These are phyloP conservation scores for Kwoniella sp. DNA, from an alignment of 768 basidiomycete species.

Conservation along the genomic window DNA sequence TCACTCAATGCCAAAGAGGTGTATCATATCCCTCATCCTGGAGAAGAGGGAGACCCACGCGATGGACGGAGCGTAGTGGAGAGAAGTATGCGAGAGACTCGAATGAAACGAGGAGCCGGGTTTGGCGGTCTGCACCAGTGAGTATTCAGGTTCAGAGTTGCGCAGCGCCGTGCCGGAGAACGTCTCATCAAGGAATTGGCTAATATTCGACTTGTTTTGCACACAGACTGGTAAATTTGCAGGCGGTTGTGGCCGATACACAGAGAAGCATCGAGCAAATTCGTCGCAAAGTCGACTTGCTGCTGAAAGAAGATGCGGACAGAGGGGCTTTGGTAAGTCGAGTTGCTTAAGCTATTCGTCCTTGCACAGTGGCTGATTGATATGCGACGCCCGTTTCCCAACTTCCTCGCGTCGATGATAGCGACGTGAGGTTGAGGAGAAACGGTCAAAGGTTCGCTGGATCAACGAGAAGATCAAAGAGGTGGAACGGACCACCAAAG, in stretches of 20 bases:
- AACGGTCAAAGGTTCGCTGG: conserved; percentile 63
- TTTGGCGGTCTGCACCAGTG: conserved; percentile 64
- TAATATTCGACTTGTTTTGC: background rate
- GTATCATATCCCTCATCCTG: conserved; percentile 27
- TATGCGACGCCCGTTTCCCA: too few species aligned
- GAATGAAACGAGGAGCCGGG: conserved; percentile 54
- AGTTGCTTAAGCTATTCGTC: too few species aligned
- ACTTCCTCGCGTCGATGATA: conserved; percentile 44
- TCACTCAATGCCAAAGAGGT: conserved; percentile 23
- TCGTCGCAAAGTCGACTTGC: conserved; percentile 54
- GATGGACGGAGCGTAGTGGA: conserved; percentile 32
- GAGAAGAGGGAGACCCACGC: conserved; percentile 19
- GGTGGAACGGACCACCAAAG: conserved; percentile 60
- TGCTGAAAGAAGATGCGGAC: conserved; percentile 58
- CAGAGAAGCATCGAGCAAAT: conserved; percentile 55
- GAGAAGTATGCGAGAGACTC: conserved; percentile 54
- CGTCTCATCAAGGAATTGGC: too few species aligned
- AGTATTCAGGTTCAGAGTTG: conserved; percentile 36
- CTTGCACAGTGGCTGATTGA: too few species aligned
- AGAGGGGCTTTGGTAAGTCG: conserved; percentile 56
- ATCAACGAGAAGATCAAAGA: conserved; percentile 60
- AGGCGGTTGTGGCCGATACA: conserved; percentile 59
- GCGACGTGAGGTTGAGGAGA: conserved; percentile 72
- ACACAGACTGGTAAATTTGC: conserved; percentile 59
- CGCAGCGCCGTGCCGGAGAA: too few species aligned